phyloP scores from a whole-genome alignment of 2,329 filamentous ascomycete genomes.

The Fusarium abutilonis region DNA sequence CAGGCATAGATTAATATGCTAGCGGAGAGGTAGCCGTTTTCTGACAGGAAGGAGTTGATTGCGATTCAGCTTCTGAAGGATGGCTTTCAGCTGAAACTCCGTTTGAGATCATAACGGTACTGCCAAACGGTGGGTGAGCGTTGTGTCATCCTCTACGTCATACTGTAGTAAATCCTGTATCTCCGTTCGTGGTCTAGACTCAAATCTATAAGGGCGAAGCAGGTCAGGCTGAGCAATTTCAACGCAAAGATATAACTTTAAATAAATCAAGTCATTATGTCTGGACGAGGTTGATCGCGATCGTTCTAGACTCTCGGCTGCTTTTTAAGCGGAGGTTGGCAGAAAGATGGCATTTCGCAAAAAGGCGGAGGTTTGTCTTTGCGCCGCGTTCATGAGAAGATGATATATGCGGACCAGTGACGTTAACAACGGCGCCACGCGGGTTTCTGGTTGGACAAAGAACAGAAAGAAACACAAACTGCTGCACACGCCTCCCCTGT shows the following conservation, averaged over 20 bases:
- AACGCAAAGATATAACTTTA: background rate
- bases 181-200: conserved; percentile 26
- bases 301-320: conserved; percentile 25
- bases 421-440: conserved; percentile 40
- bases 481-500: conserved; percentile 21
- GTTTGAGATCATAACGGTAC: conserved; percentile 3
- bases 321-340: conserved; percentile 10
- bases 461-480: conserved; percentile 1
- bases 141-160: conserved; percentile 36
- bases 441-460: conserved; percentile 31
- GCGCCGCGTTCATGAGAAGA: conserved; percentile 10
- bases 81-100: conserved; percentile 24
- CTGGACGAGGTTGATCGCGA: background rate
- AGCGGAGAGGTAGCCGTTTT: conserved; percentile 24
- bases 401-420: conserved; percentile 38
- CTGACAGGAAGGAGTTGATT: conserved; percentile 9
- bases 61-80: conserved; percentile 21
- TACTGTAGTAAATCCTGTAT: conserved; percentile 17
- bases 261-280: background rate
- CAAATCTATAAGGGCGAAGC: background rate
- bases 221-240: conserved; percentile 1
- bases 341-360: background rate
- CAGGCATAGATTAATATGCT: conserved; percentile 14
- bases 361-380: conserved; percentile 23
- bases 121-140: conserved; percentile 26